Evolutionary conservation across 805 yeast genomes (phyloP).

Genomic region (Ogataea trehaloabstinens): DNA sequence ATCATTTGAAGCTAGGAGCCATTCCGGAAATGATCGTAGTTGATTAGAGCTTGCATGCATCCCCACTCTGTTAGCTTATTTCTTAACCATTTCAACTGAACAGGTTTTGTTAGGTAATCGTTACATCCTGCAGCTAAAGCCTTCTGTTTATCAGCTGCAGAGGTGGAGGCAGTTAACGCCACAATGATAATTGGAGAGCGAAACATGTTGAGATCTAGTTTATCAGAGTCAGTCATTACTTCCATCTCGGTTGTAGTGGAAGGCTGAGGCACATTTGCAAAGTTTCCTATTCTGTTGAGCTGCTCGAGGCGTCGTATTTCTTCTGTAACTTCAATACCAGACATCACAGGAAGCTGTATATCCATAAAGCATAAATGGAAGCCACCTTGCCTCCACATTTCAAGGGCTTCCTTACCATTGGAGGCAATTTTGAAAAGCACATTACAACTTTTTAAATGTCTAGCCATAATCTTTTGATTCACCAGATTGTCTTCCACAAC

Average conservation of each 20-base stretch:
- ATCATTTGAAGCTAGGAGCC: constrained; percentile 17
- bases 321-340: constrained; percentile 93
- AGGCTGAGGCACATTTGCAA: constrained; percentile 24
- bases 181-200: constrained; percentile 96
- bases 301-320: constrained; percentile 85
- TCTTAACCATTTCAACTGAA: constrained; percentile 88
- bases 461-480: constrained; percentile 87
- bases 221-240: constrained; percentile 40
- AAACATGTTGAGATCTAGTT: constrained; percentile 59
- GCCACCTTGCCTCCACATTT: constrained; percentile 92
- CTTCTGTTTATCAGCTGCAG: constrained; percentile 79
- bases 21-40: constrained; percentile 87
- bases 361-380: constrained; percentile 95
- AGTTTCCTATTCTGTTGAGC: constrained; percentile 72
- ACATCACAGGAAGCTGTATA: constrained; percentile 91
- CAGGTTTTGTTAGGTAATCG: constrained; percentile 95
- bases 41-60: constrained; percentile 96
- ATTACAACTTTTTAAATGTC: constrained; percentile 80
- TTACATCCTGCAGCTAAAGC: constrained; percentile 98
- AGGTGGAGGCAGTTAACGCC: constrained; percentile 90
- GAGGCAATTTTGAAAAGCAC: constrained; percentile 85
- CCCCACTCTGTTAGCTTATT: constrained; percentile 98
- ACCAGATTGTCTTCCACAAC: constrained; percentile 96
- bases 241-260: constrained; percentile 9
- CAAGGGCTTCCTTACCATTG: constrained; percentile 93